A percentile compares a stretch with the other conserved stretches of the same genome.
These are phyloP conservation scores for Fusarium mexicanum DNA, from an alignment of 2,329 filamentous ascomycete species.

Conservation along the genomic window DNA sequence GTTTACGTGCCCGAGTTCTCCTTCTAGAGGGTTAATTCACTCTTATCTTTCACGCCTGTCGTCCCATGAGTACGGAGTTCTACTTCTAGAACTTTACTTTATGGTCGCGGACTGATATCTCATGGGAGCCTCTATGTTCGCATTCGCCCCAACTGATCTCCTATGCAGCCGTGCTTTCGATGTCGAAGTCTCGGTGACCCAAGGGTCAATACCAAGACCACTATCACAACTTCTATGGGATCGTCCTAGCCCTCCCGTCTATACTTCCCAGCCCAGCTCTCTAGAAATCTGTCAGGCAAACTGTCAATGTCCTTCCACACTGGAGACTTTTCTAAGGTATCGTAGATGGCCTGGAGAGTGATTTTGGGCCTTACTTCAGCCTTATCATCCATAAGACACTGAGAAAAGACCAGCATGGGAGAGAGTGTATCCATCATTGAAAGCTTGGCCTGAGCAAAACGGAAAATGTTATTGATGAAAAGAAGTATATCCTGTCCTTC, in stretches of 20 bases:
- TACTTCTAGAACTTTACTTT: neutral
- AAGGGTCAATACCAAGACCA: neutral
- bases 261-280: too few species aligned
- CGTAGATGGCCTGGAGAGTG: too few species aligned
- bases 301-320: too few species aligned
- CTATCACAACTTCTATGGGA: neutral
- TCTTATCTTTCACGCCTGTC: fast-evolving
- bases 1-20: fast-evolving
- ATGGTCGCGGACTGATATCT: neutral
- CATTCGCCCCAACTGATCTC: neutral
- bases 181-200: neutral
- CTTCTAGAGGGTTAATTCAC: fast-evolving
- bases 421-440: too few species aligned
- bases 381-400: too few species aligned
- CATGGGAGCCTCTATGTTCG: neutral
- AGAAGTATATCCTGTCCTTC: too few species aligned
- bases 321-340: too few species aligned
- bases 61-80: neutral
- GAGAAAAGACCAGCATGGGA: too few species aligned
- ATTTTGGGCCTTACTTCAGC: too few species aligned
- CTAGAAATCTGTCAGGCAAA: too few species aligned
- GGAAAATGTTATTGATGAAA: too few species aligned
- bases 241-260: neutral
- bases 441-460: too few species aligned
- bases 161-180: neutral